A percentile compares a stretch with the other conserved stretches of the same genome.
Evolutionary conservation across 768 basidiomycete genomes (phyloP).

Genomic region (Suillus hirtellus): DNA sequence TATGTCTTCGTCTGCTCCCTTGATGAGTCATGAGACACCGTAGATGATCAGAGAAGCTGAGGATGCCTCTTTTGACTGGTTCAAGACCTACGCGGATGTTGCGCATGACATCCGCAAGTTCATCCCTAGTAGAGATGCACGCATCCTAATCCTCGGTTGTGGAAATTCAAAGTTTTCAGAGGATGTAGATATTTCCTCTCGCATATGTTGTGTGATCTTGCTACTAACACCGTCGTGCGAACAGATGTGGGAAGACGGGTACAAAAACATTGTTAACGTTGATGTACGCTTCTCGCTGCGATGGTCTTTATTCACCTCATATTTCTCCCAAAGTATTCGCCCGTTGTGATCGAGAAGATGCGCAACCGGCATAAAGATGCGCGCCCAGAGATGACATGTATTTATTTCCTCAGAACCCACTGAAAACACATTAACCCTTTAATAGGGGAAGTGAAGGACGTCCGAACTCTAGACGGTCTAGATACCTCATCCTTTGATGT

Average conservation of each 20-base stretch:
- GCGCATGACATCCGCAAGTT: constrained; percentile 57
- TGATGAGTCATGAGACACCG: constrained; percentile 9
- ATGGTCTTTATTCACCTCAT: background rate
- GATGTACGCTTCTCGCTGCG: constrained; percentile 50
- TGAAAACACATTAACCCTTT: background rate
- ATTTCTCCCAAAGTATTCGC: constrained; percentile 58
- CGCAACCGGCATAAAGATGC: constrained; percentile 44
- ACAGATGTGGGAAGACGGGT: constrained; percentile 88
- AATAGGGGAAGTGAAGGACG: constrained; percentile 84
- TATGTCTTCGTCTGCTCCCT: constrained; percentile 33
- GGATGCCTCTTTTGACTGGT: constrained; percentile 79
- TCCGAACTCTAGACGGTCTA: constrained; percentile 61
- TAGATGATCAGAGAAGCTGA: constrained; percentile 49
- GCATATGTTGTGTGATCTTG: background rate
- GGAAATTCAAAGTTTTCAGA: constrained; percentile 82
- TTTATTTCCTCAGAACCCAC: background rate
- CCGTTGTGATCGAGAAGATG: constrained; percentile 77
- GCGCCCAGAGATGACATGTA: constrained; percentile 75
- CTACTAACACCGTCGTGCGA: constrained; percentile 11
- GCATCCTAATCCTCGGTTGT: constrained; percentile 81
- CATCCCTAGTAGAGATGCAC: constrained; percentile 59
- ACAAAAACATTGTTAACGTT: constrained; percentile 74
- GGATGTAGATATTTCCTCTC: constrained; percentile 47
- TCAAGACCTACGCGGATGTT: constrained; percentile 80
- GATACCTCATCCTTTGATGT: constrained; percentile 67